Base-by-base conservation (phyloP, 805 yeast species). In the Monosporozyma yasuniensis region DNA sequence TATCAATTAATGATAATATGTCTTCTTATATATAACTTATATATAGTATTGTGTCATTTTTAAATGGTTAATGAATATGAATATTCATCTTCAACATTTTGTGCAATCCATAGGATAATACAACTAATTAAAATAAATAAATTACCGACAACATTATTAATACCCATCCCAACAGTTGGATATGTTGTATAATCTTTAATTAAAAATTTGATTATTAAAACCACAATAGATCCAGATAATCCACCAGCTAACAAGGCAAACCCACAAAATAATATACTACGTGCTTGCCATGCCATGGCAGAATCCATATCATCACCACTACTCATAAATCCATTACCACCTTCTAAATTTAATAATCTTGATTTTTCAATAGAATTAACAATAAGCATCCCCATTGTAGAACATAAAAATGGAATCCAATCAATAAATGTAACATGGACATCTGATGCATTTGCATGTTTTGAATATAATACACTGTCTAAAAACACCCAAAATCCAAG, bases 101-200 rank as follows among this genome's bases (percentile, higher is more conserved):
- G 98, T 21, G 96, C 88, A 48, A 91, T 72, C 99, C 99, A 93
- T 59, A 93, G 72, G 8, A 83, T 74, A 44, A 87, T 80, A 67
- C 97, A 90, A 71, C 97, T 88, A 58, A 87, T 70, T 88, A 91
- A 85, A 34, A 91, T 79, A 53, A 84, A 73, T 7, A 79, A 77
- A 60, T 90, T 88, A 43, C 87, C 81, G 21, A 84, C 77, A 39
- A 93, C 90, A 68, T 91, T 91, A 51, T 87, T 81, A 21, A 88
- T 77, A 16, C 98, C 99, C 96, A 93, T 89, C 4, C 93, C 91
- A 48, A 91, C 75, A 0, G 96, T 88, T 35, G 97, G 97, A 76
- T 84, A 82, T 3, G 80, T 70, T 25, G 70, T 72, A 66, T 78
- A 87, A 54, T 84, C 84, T 56, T 87, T 87, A 58, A 89, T 72